A percentile compares a stretch with the other conserved stretches of the same genome.
Evolutionary conservation across 768 basidiomycete genomes (phyloP).

Genomic region (Amanita inopinata): DNA sequence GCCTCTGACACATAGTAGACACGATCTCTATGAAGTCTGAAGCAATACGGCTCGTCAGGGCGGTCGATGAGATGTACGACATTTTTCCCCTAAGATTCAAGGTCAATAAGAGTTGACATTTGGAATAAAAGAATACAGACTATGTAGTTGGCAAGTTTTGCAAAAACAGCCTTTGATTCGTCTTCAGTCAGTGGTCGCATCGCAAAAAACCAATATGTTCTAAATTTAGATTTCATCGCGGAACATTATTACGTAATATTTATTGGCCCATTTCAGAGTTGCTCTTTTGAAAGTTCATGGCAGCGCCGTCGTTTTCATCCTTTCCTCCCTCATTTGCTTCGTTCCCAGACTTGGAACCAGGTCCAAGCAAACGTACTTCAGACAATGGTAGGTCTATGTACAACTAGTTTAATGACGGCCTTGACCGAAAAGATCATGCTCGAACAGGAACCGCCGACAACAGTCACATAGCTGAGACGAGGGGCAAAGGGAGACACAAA

Average conservation of each 20-base stretch:
- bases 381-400: slow-evolving; percentile 9
- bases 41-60: slow-evolving; percentile 90
- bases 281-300: slow-evolving; percentile 28
- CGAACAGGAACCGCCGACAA: not conserved
- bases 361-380: slow-evolving; percentile 19
- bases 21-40: slow-evolving; percentile 87
- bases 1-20: slow-evolving; percentile 96
- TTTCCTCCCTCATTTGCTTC: slow-evolving; percentile 60
- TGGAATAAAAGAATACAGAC: slow-evolving; percentile 32
- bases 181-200: slow-evolving; percentile 98
- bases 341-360: slow-evolving; percentile 58
- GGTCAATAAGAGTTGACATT: not conserved
- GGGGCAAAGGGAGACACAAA: slow-evolving; percentile 15
- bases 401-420: not conserved
- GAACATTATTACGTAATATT: slow-evolving; percentile 13
- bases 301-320: slow-evolving; percentile 50
- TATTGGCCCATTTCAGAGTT: not conserved
- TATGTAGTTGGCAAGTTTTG: slow-evolving; percentile 96
- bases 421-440: not conserved
- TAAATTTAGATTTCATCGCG: not conserved
- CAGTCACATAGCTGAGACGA: slow-evolving; percentile 16
- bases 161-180: slow-evolving; percentile 92
- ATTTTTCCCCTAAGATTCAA: slow-evolving; percentile 74
- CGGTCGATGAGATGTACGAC: slow-evolving; percentile 92
- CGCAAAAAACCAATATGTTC: slow-evolving; percentile 12